A percentile compares a stretch with the other conserved stretches of the same genome.
These are phyloP conservation scores for Sporothrix schenckii DNA, from an alignment of 2,329 filamentous ascomycete genomes.

Conservation along the genomic window DNA sequence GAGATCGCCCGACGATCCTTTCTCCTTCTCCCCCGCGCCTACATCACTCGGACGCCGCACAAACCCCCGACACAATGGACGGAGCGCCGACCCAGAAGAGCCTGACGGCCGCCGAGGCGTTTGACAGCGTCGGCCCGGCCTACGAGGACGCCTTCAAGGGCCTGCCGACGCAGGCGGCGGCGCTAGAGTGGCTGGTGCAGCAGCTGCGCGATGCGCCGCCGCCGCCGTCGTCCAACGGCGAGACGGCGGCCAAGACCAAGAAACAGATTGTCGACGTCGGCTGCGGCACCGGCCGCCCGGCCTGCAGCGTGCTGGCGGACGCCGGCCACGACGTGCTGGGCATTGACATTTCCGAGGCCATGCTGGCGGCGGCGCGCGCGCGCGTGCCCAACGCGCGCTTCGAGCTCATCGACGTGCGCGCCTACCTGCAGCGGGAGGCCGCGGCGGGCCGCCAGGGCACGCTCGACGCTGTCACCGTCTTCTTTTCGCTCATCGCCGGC, in stretches of 20 bases:
- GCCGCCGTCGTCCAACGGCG: background rate
- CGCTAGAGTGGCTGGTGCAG: conserved; percentile 39
- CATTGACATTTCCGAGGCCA: conserved; percentile 40
- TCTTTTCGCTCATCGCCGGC: conserved; percentile 40
- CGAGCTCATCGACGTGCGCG: conserved; percentile 38
- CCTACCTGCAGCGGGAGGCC: conserved; percentile 32
- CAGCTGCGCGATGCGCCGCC: conserved; percentile 31
- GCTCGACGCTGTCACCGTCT: conserved; percentile 39
- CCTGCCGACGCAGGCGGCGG: conserved; percentile 36
- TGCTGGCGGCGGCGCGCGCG: conserved; percentile 38
- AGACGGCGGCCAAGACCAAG: background rate
- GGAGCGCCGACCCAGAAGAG: background rate
- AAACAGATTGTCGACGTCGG: conserved; percentile 39
- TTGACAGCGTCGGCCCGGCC: conserved; percentile 39
- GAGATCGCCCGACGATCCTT: background rate
- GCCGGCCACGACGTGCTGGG: conserved; percentile 41
- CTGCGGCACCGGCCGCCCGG: conserved; percentile 41
- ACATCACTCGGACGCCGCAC: background rate
- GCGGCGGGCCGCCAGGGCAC: background rate
- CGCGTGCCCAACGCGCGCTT: conserved; percentile 39
- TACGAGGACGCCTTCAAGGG: conserved; percentile 40
- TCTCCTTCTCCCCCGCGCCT: background rate
- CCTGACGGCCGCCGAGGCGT: conserved; percentile 37
- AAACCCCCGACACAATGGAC: background rate
- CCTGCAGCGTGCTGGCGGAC: conserved; percentile 38